phyloP scores from a whole-genome alignment of 306 rosid species.

The Malus sylvestris region DNA sequence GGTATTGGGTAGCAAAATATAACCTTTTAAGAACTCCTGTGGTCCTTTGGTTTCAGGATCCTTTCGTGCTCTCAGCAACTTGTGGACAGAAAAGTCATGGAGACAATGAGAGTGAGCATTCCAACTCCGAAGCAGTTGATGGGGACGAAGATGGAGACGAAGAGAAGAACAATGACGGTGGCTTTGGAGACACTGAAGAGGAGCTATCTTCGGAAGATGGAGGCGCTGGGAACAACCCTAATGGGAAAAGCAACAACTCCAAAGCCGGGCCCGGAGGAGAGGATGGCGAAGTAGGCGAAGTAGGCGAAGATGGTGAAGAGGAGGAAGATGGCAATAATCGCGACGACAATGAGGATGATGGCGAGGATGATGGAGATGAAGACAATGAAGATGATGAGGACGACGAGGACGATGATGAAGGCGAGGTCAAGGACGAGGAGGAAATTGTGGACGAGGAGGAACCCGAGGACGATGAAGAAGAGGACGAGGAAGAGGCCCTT shows the following conservation, averaged over 20 bases:
- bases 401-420: background rate
- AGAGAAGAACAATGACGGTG: slow-evolving; percentile 9
- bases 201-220: slow-evolving; percentile 29
- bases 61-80: background rate
- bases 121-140: slow-evolving; percentile 9
- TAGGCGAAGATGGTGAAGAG: slow-evolving; percentile 4
- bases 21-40: background rate
- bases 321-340: slow-evolving; percentile 12
- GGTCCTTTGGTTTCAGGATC: background rate
- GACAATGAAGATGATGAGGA: background rate
- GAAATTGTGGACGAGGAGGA: slow-evolving; percentile 14
- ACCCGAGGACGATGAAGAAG: slow-evolving; percentile 19
- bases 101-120: background rate
- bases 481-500: slow-evolving; percentile 34
- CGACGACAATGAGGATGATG: background rate
- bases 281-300: slow-evolving; percentile 18
- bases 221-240: slow-evolving; percentile 14
- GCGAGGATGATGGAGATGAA: background rate
- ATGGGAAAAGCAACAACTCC: slow-evolving; percentile 11
- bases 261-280: slow-evolving; percentile 7
- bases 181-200: slow-evolving; percentile 20
- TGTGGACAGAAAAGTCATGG: background rate
- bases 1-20: background rate
- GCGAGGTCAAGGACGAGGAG: slow-evolving; percentile 18
- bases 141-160: slow-evolving; percentile 23